Evolutionary conservation across 805 yeast species (phyloP), one percentile per base, ranked within the genome.

Genomic region (Yarrowia hollandica): DNA sequence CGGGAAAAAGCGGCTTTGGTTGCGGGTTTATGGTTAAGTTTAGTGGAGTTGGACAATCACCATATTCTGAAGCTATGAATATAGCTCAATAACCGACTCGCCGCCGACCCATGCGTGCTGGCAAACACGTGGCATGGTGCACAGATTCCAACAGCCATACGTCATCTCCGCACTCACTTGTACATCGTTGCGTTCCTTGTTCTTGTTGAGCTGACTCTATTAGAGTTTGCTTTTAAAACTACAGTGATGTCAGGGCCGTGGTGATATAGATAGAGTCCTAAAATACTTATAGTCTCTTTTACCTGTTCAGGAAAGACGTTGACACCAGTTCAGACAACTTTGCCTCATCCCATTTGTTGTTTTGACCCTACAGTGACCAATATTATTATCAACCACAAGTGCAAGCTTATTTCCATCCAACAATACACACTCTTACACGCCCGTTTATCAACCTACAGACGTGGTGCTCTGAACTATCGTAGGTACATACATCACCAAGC

Each of bases 11-110:
- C 46, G 30, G 46, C 46, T 14, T 23, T 3, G 42, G 4, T 39
- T 39, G 46, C 46, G 44, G 21, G 15, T 39, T 41, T 41, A 41
- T 41, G 33, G 33, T 41, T 41, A 41, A 26, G 48, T 41, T 41
- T 30, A n/a, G 44, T 6, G 4, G 22, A 39, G 44, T 10, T 23
- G 28, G 30, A 22, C n/a, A n/a, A n/a, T n/a, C n/a, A n/a, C n/a
- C n/a, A n/a, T n/a, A 7, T n/a, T 22, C 8, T 22, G 18, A 11
- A 34, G 39, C 23, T 14, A 23, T 25, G 41, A 12, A 25, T 11
- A 6, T 21, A 14, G 42, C 28, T 22, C 42, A 38, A 38, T 38
- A 22, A 38, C 42, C 42, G 42, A 22, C 16, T 21, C 42, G 25
- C 41, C 16, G 11, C 41, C 41, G 41, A 21, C 12, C 12, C 9